These are phyloP conservation scores for Takashimella koratensis DNA, from an alignment of 1,284 basidiomycete species.

Conservation along the genomic window DNA sequence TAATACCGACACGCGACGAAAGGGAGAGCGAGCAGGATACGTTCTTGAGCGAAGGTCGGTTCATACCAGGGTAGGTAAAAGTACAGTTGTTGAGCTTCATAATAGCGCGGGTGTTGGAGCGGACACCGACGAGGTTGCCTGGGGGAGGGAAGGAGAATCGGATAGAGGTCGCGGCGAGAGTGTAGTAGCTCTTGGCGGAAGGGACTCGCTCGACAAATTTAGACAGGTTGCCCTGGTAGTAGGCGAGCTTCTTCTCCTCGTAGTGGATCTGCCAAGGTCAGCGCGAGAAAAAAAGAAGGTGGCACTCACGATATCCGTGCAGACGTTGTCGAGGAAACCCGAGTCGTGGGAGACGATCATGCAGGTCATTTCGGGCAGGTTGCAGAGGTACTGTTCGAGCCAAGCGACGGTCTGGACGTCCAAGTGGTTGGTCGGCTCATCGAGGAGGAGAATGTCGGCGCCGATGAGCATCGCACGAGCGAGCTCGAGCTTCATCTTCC, in stretches of 20 bases:
- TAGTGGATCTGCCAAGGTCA: slow-evolving; percentile 69
- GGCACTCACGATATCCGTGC: slow-evolving; percentile 80
- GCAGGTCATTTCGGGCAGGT: slow-evolving; percentile 80
- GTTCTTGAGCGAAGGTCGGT: slow-evolving; percentile 76
- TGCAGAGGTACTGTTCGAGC: slow-evolving; percentile 85
- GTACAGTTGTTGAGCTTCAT: slow-evolving; percentile 90
- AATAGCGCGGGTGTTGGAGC: slow-evolving; percentile 94
- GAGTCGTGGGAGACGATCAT: slow-evolving; percentile 98
- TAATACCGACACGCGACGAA: slow-evolving; percentile 86
- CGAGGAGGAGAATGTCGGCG: slow-evolving; percentile 83
- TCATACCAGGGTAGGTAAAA: slow-evolving; percentile 88
- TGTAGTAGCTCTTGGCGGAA: slow-evolving; percentile 96
- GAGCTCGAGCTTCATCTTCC: slow-evolving; percentile 95
- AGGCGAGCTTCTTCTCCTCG: slow-evolving; percentile 92
- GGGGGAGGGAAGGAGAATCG: slow-evolving; percentile 97
- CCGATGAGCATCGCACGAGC: slow-evolving; percentile 95
- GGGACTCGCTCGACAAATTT: slow-evolving; percentile 88
- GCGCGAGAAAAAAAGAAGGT: background rate
- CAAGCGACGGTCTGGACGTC: slow-evolving; percentile 87
- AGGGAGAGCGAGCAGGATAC: slow-evolving; percentile 90
- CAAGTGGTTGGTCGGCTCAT: slow-evolving; percentile 56
- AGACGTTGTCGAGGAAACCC: slow-evolving; percentile 93
- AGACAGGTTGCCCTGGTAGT: slow-evolving; percentile 92
- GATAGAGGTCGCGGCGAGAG: slow-evolving; percentile 87
- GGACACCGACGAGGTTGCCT: slow-evolving; percentile 93